Conservation (phyloP, 1,284 basidiomycete species). For the Marasmius oreades region DNA sequence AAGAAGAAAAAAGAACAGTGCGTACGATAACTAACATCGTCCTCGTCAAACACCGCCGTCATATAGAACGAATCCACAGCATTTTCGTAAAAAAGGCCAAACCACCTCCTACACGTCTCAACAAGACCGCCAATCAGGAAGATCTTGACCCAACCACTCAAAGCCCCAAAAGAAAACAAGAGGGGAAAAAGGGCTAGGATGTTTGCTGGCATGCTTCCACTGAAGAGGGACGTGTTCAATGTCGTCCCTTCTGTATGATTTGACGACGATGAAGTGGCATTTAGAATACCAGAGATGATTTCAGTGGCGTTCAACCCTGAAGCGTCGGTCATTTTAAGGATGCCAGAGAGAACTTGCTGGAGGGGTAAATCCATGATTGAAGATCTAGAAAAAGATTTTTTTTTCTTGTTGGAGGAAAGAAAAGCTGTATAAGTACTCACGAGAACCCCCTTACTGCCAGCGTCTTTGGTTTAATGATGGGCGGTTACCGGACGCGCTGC, state of each 20-base stretch:
- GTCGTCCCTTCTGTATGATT: not conserved
- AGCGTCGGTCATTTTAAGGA: not conserved
- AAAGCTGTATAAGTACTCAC: no score
- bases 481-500: no score
- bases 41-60: slow-evolving; percentile 56
- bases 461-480: no score
- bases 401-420: no score
- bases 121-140: slow-evolving; percentile 57
- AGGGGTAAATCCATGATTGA: no score
- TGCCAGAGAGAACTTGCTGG: no score
- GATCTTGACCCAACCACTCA: slow-evolving; percentile 63
- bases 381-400: no score
- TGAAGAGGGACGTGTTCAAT: not conserved
- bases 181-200: slow-evolving; percentile 30
- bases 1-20: not conserved
- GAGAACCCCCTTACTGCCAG: no score
- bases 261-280: not conserved
- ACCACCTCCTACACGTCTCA: slow-evolving; percentile 50
- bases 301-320: not conserved
- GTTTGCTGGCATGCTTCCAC: not conserved
- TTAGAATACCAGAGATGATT: not conserved
- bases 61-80: slow-evolving; percentile 55
- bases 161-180: slow-evolving; percentile 46
- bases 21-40: slow-evolving; percentile 56
- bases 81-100: slow-evolving; percentile 38